Evolutionary conservation across 306 rosid genomes (phyloP), one percentile per base, ranked within the genome.

Genomic region (Prunus salicina): DNA sequence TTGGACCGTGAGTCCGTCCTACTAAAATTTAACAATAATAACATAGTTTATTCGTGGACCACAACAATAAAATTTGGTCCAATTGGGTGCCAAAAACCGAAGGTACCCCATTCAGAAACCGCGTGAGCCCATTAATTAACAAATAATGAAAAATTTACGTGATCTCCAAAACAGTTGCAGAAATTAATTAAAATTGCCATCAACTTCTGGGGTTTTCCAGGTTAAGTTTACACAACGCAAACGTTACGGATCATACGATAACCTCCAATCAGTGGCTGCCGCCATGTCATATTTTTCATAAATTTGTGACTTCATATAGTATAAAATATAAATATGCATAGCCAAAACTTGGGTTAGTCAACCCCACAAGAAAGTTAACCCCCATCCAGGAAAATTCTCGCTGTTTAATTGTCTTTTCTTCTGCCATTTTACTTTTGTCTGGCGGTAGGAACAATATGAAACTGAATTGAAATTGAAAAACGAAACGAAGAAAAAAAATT

Each of bases 1-100:
- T 38, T 1, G 2, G 43, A 0, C 0, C 0, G 43, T 38, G 0
- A 38, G 0, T 38, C 9, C 9, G 2, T 38, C 0, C 43, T 0
- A 1, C 2, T 7, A 0, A 38, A 38, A 38, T 38, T 38, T 38
- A 38, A 38, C 10, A 38, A 38, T 38, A 2, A 38, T 7, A 38
- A 9, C 43, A 38, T 7, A 38, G 0, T 38, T 38, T 38, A 38
- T 6, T 38, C 2, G 9, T 1, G 22, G 22, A 22, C 22, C 22
- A 22, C 22, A 22, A 22, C 22, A 22, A 22, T 22, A 22, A 22
- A 22, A 22, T 22, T 22, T 22, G 22, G 22, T 22, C 22, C 22
- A 22, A 22, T 22, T 22, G 22, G 22, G 22, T 22, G 22, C 22
- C 22, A 22, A 22, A 22, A 22, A 22, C 22, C 22, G 22, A 22